A percentile compares a stretch with the other conserved stretches of the same genome.
These are phyloP conservation scores for Penicillium paxilli DNA, from an alignment of 495 filamentous ascomycete species.

Conservation along the genomic window DNA sequence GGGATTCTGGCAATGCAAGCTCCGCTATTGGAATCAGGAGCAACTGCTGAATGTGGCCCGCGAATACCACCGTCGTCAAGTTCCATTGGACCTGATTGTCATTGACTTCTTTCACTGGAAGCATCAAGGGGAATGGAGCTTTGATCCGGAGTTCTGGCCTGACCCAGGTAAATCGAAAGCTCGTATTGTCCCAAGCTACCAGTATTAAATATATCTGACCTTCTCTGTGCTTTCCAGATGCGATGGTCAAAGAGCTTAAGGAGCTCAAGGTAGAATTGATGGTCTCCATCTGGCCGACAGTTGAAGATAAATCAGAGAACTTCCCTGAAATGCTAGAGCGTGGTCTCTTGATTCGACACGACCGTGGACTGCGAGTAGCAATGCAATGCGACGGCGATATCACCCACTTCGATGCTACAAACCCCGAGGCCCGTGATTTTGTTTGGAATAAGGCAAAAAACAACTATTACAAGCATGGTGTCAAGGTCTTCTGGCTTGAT, in stretches of 20 bases:
- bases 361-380: conserved; percentile 50
- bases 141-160: conserved; percentile 58
- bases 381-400: conserved; percentile 56
- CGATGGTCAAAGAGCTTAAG: conserved; percentile 56
- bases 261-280: conserved; percentile 54
- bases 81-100: conserved; percentile 59
- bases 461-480: conserved; percentile 59
- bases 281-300: conserved; percentile 62
- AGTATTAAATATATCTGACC: background rate
- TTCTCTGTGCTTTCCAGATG: conserved; percentile 25
- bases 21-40: conserved; percentile 60
- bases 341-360: conserved; percentile 52
- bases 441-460: conserved; percentile 55
- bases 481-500: conserved; percentile 61
- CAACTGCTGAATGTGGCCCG: conserved; percentile 54
- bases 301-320: conserved; percentile 52
- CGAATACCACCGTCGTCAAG: conserved; percentile 48
- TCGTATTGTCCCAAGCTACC: no score
- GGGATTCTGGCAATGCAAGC: conserved; percentile 64
- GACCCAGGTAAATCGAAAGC: conserved; percentile 44
- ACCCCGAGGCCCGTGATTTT: conserved; percentile 49
- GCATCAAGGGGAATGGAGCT: conserved; percentile 58
- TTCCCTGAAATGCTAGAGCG: conserved; percentile 55
- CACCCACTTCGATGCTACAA: conserved; percentile 57
- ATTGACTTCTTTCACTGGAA: conserved; percentile 64